Base-by-base conservation (phyloP, 257 asterid species). In the Anisodus tanguticus region DNA sequence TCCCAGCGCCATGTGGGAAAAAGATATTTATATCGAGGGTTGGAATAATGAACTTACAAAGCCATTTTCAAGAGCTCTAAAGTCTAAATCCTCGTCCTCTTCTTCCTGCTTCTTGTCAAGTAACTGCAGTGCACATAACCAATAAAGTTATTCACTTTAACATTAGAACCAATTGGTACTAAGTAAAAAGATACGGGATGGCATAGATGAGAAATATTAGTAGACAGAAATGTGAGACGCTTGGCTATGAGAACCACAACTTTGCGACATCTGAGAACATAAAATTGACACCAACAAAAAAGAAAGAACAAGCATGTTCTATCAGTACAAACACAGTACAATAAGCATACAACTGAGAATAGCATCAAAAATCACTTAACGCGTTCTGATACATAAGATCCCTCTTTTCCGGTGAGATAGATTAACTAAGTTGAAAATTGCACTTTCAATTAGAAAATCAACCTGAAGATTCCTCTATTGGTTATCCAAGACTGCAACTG, bases 11-110 rank as follows among this genome's bases (percentile, higher is more conserved):
- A 19, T 8, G 2, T 31, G 45, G 8, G 59, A 2, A 22, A 26
- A 68, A 35, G 6, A 13, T 6, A 31, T 22, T 76, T 26, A 80
- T 22, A 79, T 5, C 39, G 59, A 37, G 10, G 78, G 63, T 53
- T 13, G 11, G 68, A 69, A 12, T 53, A 37, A 76, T 22, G 90
- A 82, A 68, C 98, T 92, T 88, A 97, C 99, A 87, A 88, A 97
- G 76, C 97, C 98, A 88, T 90, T 91, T 87, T 93, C 97, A 77
- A 97, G 90, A 5, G 97, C 98, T 92, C 87, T 89, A 82, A 89
- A 93, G 87, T 97, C 99, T 26, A 97, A 91, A 91, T 93, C 93
- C 74, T 92, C 98, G 1, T 89, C 97, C 41, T 85, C 95, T 87
- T 92, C 94, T 90, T 90, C 86, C 11, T 81, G 95, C 81, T 91